phyloP scores from a whole-genome alignment of 2,329 filamentous ascomycete genomes.

The Aspergillus terreus region DNA sequence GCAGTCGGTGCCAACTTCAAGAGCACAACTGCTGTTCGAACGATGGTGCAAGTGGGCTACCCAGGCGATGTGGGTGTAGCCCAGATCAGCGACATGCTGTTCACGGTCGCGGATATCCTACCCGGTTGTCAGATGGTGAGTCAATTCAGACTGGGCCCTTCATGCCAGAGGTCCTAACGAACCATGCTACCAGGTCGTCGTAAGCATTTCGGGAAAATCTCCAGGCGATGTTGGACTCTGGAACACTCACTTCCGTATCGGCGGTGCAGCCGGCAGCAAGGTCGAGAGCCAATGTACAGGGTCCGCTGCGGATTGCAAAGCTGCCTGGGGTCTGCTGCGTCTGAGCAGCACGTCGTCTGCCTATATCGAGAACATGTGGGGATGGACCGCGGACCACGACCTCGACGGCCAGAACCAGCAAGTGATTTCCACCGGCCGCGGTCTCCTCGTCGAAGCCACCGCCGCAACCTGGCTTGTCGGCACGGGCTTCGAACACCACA shows the following conservation, averaged over 20 bases:
- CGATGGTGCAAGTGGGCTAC: constrained; percentile 51
- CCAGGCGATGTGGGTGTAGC: constrained; percentile 46
- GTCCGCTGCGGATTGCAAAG: constrained; percentile 41
- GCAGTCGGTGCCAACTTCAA: constrained; percentile 47
- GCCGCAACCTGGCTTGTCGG: constrained; percentile 45
- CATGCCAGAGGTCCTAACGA: background rate
- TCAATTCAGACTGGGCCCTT: background rate
- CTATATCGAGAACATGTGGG: constrained; percentile 54
- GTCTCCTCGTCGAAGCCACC: constrained; percentile 39
- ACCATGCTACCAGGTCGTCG: constrained; percentile 34
- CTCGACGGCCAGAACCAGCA: constrained; percentile 37
- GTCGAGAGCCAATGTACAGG: constrained; percentile 36
- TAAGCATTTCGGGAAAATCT: constrained; percentile 47
- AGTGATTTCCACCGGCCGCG: constrained; percentile 38
- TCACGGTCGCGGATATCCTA: constrained; percentile 48
- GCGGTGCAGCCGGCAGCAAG: constrained; percentile 41
- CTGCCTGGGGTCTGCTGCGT: constrained; percentile 49
- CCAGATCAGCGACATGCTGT: constrained; percentile 50
- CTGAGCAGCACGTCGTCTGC: constrained; percentile 43
- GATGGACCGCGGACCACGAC: constrained; percentile 48
- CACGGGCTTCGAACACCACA: constrained; percentile 46
- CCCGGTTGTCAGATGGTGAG: constrained; percentile 37
- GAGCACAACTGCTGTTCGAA: constrained; percentile 40
- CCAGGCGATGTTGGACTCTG: constrained; percentile 52
- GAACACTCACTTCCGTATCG: constrained; percentile 46